These are phyloP conservation scores for Metschnikowia kunwiensis DNA, from an alignment of 805 yeast species.

Conservation along the genomic window DNA sequence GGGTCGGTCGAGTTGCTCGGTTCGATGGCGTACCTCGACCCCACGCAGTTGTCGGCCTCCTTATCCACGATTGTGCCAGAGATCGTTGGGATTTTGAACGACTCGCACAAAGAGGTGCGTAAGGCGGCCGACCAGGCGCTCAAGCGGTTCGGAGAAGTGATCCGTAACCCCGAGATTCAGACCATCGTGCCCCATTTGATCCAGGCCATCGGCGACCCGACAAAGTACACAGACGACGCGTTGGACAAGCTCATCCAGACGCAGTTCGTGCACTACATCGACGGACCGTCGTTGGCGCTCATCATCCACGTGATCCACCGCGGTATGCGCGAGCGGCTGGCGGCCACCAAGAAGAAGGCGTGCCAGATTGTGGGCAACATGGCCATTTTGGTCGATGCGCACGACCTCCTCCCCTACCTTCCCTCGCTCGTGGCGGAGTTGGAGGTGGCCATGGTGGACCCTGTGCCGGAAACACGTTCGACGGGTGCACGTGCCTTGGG, in stretches of 20 bases:
- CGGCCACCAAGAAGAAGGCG: conserved; percentile 85
- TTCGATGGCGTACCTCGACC: conserved; percentile 96
- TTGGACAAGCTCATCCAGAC: conserved; percentile 82
- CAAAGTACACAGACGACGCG: conserved; percentile 83
- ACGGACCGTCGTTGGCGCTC: conserved; percentile 94
- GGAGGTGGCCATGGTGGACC: conserved; percentile 95
- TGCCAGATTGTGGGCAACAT: conserved; percentile 98
- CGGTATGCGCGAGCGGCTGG: conserved; percentile 95
- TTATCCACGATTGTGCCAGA: conserved; percentile 91
- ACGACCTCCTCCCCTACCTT: conserved; percentile 82
- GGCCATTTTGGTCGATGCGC: conserved; percentile 91
- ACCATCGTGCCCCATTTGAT: conserved; percentile 81
- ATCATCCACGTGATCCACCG: conserved; percentile 92
- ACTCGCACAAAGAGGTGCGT: conserved; percentile 94
- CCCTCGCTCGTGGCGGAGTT: conserved; percentile 74
- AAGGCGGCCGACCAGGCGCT: conserved; percentile 89
- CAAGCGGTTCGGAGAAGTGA: conserved; percentile 93
- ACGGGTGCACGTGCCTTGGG: conserved; percentile 98
- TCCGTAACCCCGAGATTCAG: conserved; percentile 95
- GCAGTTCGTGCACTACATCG: conserved; percentile 95
- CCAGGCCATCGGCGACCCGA: conserved; percentile 94
- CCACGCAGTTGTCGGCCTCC: conserved; percentile 86
- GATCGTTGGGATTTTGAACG: conserved; percentile 90
- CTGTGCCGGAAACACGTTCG: conserved; percentile 94
- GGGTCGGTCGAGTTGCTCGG: conserved; percentile 96